phyloP scores from a whole-genome alignment of 1,284 basidiomycete species.

The Cutaneotrichosporon sp. region DNA sequence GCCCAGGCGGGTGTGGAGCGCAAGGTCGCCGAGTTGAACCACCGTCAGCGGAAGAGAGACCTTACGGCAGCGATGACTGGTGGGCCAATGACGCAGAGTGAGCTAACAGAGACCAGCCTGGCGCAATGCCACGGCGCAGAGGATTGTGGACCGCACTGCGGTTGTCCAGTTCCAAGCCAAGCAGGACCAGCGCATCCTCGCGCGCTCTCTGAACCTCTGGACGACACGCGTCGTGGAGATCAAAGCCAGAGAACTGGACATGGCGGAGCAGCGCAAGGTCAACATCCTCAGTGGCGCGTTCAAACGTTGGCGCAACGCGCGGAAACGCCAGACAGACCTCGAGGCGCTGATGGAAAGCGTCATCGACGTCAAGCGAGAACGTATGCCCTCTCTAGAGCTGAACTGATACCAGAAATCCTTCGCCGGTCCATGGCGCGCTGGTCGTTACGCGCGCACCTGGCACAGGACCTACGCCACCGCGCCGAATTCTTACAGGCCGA shows the following conservation, averaged over 20 bases:
- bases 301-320: slow-evolving; percentile 24
- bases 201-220: slow-evolving; percentile 31
- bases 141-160: slow-evolving; percentile 16
- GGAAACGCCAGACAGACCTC: slow-evolving; percentile 20
- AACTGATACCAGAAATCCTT: slow-evolving; percentile 29
- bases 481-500: slow-evolving; percentile 27
- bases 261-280: slow-evolving; percentile 31
- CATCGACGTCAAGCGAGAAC: slow-evolving; percentile 34
- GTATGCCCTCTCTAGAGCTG: slow-evolving; percentile 11
- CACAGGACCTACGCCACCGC: slow-evolving; percentile 22
- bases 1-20: slow-evolving; percentile 16
- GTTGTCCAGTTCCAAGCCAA: slow-evolving; percentile 22
- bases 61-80: slow-evolving; percentile 3
- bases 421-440: slow-evolving; percentile 32
- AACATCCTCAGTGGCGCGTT: slow-evolving; percentile 25
- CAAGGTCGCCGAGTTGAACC: slow-evolving; percentile 26
- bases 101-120: slow-evolving; percentile 19
- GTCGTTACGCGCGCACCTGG: slow-evolving; percentile 16
- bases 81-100: neutral
- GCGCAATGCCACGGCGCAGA: slow-evolving; percentile 20
- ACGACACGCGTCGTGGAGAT: slow-evolving; percentile 42
- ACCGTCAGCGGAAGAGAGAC: slow-evolving; percentile 13
- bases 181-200: slow-evolving; percentile 27
- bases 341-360: slow-evolving; percentile 30
- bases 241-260: slow-evolving; percentile 44